Evolutionary conservation across 371 early-diverging fungal genomes (phyloP).

Genomic region (Mucor sp.): DNA sequence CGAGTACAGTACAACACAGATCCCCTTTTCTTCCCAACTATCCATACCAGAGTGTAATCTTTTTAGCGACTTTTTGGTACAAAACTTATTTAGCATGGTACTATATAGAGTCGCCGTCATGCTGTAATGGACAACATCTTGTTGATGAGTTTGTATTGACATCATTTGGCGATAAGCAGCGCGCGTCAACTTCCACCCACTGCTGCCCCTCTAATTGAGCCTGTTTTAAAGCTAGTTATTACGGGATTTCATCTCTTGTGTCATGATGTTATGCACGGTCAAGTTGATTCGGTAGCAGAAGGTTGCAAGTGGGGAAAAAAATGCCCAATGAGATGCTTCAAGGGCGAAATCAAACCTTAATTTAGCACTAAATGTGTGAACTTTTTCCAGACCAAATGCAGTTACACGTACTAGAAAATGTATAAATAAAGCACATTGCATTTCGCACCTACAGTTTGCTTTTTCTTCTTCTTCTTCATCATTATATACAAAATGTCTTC

Average conservation of each 20-base stretch:
- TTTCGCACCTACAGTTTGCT: neutral
- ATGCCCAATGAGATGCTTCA: neutral
- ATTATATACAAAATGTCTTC: neutral
- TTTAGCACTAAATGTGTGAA: neutral
- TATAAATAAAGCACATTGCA: neutral
- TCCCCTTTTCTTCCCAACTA: neutral
- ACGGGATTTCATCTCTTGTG: neutral
- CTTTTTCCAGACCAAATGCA: neutral
- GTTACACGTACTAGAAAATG: neutral
- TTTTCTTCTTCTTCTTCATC: neutral
- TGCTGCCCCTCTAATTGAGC: neutral
- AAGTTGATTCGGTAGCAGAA: neutral
- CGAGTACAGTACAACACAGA: neutral
- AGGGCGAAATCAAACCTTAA: neutral
- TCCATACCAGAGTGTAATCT: neutral
- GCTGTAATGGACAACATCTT: neutral
- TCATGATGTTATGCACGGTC: neutral
- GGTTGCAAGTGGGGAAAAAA: neutral
- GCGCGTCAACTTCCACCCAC: neutral
- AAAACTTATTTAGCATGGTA: neutral
- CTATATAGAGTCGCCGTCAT: neutral
- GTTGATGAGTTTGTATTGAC: neutral
- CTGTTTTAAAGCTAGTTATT: neutral
- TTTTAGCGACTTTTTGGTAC: slow-evolving; percentile 2
- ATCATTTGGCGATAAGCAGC: neutral